A percentile compares a stretch with the other conserved stretches of the same genome.
These are phyloP conservation scores for Collariella sp. DNA, from an alignment of 495 filamentous ascomycete genomes.

Conservation along the genomic window DNA sequence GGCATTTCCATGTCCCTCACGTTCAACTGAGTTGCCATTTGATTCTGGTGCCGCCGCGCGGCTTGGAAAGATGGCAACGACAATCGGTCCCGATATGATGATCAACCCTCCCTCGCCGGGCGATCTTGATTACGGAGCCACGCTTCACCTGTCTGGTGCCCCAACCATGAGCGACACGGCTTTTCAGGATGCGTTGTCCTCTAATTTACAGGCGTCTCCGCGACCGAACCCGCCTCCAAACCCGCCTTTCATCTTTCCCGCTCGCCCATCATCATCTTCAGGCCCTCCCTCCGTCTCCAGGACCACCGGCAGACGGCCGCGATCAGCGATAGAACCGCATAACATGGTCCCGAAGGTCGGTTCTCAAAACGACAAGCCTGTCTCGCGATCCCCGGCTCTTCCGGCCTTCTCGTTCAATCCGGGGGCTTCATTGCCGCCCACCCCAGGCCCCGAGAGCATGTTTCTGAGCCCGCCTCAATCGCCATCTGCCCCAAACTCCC, in stretches of 20 bases:
- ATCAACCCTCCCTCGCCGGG: constrained; percentile 24
- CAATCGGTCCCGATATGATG: constrained; percentile 30
- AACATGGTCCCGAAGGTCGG: constrained; percentile 12
- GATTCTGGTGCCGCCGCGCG: constrained; percentile 39
- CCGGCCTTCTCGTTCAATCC: constrained; percentile 62
- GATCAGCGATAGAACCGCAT: constrained; percentile 38
- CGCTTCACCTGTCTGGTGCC: constrained; percentile 5
- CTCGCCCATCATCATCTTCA: constrained; percentile 38
- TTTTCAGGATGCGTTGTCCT: constrained; percentile 9
- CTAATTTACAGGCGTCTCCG: constrained; percentile 27
- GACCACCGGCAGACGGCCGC: constrained; percentile 37
- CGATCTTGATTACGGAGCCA: constrained; percentile 16
- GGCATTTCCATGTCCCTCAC: constrained; percentile 34
- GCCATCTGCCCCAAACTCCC: constrained; percentile 33
- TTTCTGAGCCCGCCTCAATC: constrained; percentile 38
- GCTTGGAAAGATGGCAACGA: constrained; percentile 42
- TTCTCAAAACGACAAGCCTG: constrained; percentile 14
- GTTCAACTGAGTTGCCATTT: constrained; percentile 29
- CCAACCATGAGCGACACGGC: constrained; percentile 14
- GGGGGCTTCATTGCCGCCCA: constrained; percentile 27
- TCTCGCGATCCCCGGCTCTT: constrained; percentile 38
- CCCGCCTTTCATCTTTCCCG: constrained; percentile 64
- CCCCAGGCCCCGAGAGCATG: constrained; percentile 20
- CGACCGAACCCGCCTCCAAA: constrained; percentile 48
- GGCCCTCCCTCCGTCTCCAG: constrained; percentile 40